phyloP scores from a whole-genome alignment of 2,329 filamentous ascomycete species.

The Cadophora sp. region DNA sequence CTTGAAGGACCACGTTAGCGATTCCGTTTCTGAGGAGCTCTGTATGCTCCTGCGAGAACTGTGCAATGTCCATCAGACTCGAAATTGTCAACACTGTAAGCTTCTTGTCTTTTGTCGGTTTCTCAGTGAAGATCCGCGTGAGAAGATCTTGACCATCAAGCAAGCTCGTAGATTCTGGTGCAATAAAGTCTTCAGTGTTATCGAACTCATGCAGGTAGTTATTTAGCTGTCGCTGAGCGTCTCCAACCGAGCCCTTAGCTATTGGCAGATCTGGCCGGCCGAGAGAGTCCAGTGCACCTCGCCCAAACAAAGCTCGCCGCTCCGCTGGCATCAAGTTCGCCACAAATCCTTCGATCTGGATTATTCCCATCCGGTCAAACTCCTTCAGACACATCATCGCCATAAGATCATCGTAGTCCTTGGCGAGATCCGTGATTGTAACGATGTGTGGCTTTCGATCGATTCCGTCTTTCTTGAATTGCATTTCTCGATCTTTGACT shows the following conservation, averaged over 20 bases:
- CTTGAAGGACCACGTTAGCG: slow-evolving; percentile 36
- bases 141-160: slow-evolving; percentile 31
- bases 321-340: slow-evolving; percentile 38
- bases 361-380: slow-evolving; percentile 37
- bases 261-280: slow-evolving; percentile 34
- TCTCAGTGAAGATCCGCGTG: slow-evolving; percentile 26
- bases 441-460: slow-evolving; percentile 32
- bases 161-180: slow-evolving; percentile 16
- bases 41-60: slow-evolving; percentile 27
- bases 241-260: slow-evolving; percentile 32
- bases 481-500: slow-evolving; percentile 14
- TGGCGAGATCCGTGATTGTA: slow-evolving; percentile 41
- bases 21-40: slow-evolving; percentile 28
- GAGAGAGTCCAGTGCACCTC: slow-evolving; percentile 36
- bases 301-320: slow-evolving; percentile 34
- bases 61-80: slow-evolving; percentile 36
- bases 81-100: slow-evolving; percentile 40
- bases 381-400: slow-evolving; percentile 41
- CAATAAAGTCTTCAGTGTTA: slow-evolving; percentile 34
- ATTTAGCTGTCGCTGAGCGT: slow-evolving; percentile 19
- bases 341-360: slow-evolving; percentile 39
- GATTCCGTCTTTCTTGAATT: not conserved
- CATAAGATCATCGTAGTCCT: slow-evolving; percentile 42
- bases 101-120: slow-evolving; percentile 26
- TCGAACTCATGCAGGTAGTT: slow-evolving; percentile 34